Evolutionary conservation across 2,329 filamentous ascomycete genomes (phyloP), one percentile per base, ranked within the genome.

Genomic region (Canariomyces notabilis): DNA sequence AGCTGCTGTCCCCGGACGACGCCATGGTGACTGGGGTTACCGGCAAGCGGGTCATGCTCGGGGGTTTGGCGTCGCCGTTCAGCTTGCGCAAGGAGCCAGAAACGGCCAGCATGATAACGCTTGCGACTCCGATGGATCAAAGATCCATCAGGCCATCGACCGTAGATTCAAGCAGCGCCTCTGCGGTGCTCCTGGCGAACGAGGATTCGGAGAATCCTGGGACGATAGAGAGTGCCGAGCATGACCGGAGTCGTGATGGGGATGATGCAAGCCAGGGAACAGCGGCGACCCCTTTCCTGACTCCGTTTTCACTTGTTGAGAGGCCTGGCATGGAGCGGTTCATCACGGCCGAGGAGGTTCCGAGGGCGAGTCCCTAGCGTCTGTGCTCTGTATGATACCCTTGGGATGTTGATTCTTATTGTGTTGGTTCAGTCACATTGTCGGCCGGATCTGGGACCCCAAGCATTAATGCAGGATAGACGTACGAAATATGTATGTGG

Each of bases 41-140:
- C 0, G 77, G 77, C 5, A 85, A 83, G 58, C 71, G 85, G 2
- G 82, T 85, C 0, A 81, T 80, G 37, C 71, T 85, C 5, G 80
- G 79, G 16, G 82, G 84, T 0, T 77, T 89, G 20, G 84, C 86
- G 0, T 76, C 87, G 55, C 86, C 86, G 0, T 90, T 90, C 59
- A 85, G 78, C 46, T 63, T 90, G 12, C 75, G 76, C 42, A 76
- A 76, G 53, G 75, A 84, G 16, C 76, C 77, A 2, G 76, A 79
- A 4, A 85, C 80, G 15, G 82, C 82, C 1, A 88, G 83, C 65
- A 87, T 85, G 75, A 67, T 83, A 42, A 88, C 85, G 0, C 64
- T 89, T 16, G 68, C 72, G 29, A 79, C 76, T 8, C 58, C 62
- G 5, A 51, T 58, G 16, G 64, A 66, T 4, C 62, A 59, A 11